Base-by-base conservation (phyloP, 352 stramenopile species). In the Globisporangium cystogenes region DNA sequence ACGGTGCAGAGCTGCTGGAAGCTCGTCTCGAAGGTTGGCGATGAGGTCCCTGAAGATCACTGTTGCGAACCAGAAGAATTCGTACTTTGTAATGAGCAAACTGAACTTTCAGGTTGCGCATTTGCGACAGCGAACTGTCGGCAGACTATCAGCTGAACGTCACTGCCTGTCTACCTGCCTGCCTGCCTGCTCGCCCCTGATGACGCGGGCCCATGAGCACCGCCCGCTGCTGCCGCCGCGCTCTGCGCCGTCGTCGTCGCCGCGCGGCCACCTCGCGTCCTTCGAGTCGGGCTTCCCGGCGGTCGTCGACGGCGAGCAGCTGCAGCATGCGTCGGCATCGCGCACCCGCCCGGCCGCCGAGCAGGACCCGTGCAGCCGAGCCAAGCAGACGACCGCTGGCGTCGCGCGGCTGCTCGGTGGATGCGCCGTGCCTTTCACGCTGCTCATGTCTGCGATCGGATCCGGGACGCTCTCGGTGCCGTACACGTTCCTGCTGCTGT, bases 401-500 rank as follows among this genome's bases (percentile, higher is more conserved):
- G 39, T 57, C 26, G 33, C 49, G 16, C 24, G 35, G 15, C 16
- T 64, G 21, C 31, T 50, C 27, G 29, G 48, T 27, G 39, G 58
- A n/a, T 64, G 59, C 39, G 55, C 48, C 1, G 42, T 67, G 23
- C 36, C 55, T 23, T 63, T 67, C 37, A 85, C 72, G 29, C 60
- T 85, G 49, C 58, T 85, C 16, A 85, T 85, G 74, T 82, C 74
- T 18, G 71, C 74, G 2, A 79, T 85, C 42, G 72, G 74, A 20
- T 70, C 69, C 10, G 74, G 74, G 11, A 84, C 74, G 49, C 62
- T 84, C 57, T 63, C 74, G 1, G 64, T 89, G 21, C 78, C 78
- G 4, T 89, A 86, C 54, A 89, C 78, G 26, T 85, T 89, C 57
- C 62, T 87, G 44, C 48, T 84, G 47, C 51, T 79, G 48, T 62